Conservation (phyloP, 441 rosid genomes). For the Aquilaria agallochum region DNA sequence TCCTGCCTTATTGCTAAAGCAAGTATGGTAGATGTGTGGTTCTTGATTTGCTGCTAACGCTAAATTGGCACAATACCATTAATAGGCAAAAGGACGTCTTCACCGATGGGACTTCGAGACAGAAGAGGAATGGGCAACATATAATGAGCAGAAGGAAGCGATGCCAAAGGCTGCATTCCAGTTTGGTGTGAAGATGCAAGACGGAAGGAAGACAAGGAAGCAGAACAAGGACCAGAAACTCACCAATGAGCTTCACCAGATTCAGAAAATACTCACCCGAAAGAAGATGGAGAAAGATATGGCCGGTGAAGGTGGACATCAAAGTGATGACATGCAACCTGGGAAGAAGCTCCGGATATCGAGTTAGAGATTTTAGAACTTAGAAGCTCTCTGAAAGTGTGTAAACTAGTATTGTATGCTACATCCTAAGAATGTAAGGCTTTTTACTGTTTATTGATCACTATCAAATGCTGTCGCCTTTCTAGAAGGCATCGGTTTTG, state of each 20-base stretch:
- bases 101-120: constrained; percentile 98
- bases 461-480: too few relatives aligned
- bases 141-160: constrained; percentile 98
- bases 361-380: not conserved
- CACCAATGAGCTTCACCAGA: constrained; percentile 80
- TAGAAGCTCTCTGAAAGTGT: too few relatives aligned
- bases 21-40: not conserved
- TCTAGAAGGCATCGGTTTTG: too few relatives aligned
- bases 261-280: constrained; percentile 82
- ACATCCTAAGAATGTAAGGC: too few relatives aligned
- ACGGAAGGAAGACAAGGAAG: constrained; percentile 89
- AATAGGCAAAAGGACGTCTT: constrained; percentile 96
- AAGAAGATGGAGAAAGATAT: constrained; percentile 77
- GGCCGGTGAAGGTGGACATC: constrained; percentile 46
- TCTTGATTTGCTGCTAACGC: constrained; percentile 3
- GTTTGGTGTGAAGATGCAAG: constrained; percentile 98
- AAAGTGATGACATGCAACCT: constrained; percentile 45
- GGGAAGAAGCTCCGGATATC: constrained; percentile 64
- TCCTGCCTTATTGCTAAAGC: not conserved
- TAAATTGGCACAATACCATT: constrained; percentile 6
- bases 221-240: constrained; percentile 96
- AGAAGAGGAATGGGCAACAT: constrained; percentile 91
- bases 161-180: constrained; percentile 99
- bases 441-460: too few relatives aligned
- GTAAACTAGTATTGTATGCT: too few relatives aligned